Percentiles rank a stretch among this genome's conserved stretches.
These are phyloP conservation scores for Fusarium albidum DNA, from an alignment of 2,329 filamentous ascomycete species.

Conservation along the genomic window DNA sequence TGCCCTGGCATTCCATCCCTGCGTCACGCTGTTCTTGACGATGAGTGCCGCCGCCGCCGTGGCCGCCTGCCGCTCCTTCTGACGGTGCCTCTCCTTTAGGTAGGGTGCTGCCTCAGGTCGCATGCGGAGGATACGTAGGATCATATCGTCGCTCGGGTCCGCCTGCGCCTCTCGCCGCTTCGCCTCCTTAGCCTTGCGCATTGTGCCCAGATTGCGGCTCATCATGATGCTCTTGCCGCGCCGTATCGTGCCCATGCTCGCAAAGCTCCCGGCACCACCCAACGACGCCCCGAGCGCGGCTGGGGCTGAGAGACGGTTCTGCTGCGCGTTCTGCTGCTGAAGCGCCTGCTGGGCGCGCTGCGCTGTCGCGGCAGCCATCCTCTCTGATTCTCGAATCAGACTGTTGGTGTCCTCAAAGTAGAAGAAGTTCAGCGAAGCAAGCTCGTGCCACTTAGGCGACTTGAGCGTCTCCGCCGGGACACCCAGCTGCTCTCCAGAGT, in stretches of 20 bases:
- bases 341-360: constrained; percentile 77
- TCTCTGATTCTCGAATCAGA: constrained; percentile 92
- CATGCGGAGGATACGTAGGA: constrained; percentile 93
- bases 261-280: constrained; percentile 54
- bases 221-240: constrained; percentile 88
- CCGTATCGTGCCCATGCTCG: constrained; percentile 74
- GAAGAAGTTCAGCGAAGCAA: constrained; percentile 97
- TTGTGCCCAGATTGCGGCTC: constrained; percentile 91
- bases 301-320: constrained; percentile 76
- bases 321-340: constrained; percentile 53
- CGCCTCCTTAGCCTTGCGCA: constrained; percentile 95
- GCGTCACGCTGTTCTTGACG: constrained; percentile 84
- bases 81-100: constrained; percentile 86
- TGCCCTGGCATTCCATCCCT: constrained; percentile 59
- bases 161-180: constrained; percentile 95
- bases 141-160: constrained; percentile 98
- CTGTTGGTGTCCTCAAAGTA: constrained; percentile 94
- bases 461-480: constrained; percentile 92
- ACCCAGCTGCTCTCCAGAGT: constrained; percentile 82
- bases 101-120: constrained; percentile 88
- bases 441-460: constrained; percentile 97
- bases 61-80: constrained; percentile 92
- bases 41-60: constrained; percentile 93
- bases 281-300: constrained; percentile 51
- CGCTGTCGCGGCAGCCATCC: constrained; percentile 89